These are phyloP conservation scores for Ramalina intermedia DNA, from an alignment of 495 filamentous ascomycete species.

Conservation along the genomic window DNA sequence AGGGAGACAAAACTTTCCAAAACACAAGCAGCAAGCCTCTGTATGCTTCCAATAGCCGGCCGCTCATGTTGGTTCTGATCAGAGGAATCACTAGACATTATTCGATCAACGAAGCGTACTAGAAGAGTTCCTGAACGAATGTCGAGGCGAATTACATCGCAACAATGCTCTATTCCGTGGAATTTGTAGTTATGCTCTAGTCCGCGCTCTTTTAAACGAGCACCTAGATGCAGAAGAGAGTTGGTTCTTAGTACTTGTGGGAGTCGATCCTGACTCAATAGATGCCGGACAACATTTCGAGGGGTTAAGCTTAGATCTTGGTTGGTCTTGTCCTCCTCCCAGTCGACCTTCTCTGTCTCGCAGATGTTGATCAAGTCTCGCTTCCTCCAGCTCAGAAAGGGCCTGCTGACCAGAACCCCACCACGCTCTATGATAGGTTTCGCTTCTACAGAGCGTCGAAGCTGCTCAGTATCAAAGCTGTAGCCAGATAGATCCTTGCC, in stretches of 20 bases:
- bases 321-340: slow-evolving; percentile 84
- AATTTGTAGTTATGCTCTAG: not conserved
- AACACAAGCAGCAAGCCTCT: not conserved
- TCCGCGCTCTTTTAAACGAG: slow-evolving; percentile 14
- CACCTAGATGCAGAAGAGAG: slow-evolving; percentile 43
- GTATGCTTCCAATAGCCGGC: not conserved
- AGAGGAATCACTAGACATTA: not conserved
- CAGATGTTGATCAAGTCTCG: slow-evolving; percentile 59
- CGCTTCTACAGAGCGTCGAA: not conserved
- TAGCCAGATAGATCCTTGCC: not conserved
- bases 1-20: slow-evolving; percentile 20
- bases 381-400: slow-evolving; percentile 63
- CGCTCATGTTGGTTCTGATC: not conserved
- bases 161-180: slow-evolving; percentile 18
- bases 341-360: slow-evolving; percentile 43
- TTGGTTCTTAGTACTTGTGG: slow-evolving; percentile 54
- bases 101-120: slow-evolving; percentile 21
- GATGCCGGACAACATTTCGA: slow-evolving; percentile 64
- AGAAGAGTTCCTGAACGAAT: slow-evolving; percentile 24
- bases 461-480: not conserved
- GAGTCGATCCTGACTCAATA: slow-evolving; percentile 42
- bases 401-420: slow-evolving; percentile 57
- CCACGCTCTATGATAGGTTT: slow-evolving; percentile 39
- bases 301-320: slow-evolving; percentile 57
- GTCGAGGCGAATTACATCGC: slow-evolving; percentile 26